Percentiles rank a stretch among this genome's conserved stretches.
These are phyloP conservation scores for Solanum hybrid DNA, from an alignment of 305 asterid genomes.

Conservation along the genomic window DNA sequence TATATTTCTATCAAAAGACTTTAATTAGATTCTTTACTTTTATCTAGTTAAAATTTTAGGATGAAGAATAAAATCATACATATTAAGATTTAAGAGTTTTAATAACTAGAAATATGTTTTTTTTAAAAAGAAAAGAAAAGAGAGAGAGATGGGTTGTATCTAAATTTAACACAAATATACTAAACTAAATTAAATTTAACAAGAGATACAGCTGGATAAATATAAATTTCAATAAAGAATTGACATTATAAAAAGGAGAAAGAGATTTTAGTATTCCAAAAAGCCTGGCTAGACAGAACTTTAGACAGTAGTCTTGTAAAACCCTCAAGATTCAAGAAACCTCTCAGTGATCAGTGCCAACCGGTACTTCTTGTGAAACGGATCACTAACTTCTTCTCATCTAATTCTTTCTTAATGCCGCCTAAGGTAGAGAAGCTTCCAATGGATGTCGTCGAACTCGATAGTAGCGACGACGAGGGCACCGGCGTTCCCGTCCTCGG, in stretches of 20 bases:
- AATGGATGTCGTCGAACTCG: slow-evolving; percentile 50
- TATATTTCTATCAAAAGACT: not conserved
- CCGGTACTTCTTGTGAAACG: not conserved
- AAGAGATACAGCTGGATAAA: not conserved
- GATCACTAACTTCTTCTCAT: not conserved
- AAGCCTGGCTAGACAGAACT: not conserved
- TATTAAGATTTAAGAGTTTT: not conserved
- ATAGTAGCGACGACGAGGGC: slow-evolving; percentile 68
- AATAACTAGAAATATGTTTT: not conserved
- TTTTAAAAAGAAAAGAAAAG: too few relatives aligned
- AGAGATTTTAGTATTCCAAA: not conserved
- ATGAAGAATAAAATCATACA: not conserved
- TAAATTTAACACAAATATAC: too few relatives aligned
- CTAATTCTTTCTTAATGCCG: slow-evolving; percentile 18
- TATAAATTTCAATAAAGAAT: not conserved
- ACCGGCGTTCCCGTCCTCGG: slow-evolving; percentile 1
- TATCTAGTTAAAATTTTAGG: not conserved
- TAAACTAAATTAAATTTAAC: too few relatives aligned
- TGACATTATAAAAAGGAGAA: not conserved
- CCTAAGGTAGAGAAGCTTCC: slow-evolving; percentile 25
- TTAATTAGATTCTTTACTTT: not conserved
- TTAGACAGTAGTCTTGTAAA: not conserved
- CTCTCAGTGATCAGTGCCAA: not conserved
- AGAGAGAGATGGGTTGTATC: not conserved
- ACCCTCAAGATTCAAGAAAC: not conserved